Evolutionary conservation across 179 eudicot genomes (phyloP).

Genomic region (Beta macrorhiza): DNA sequence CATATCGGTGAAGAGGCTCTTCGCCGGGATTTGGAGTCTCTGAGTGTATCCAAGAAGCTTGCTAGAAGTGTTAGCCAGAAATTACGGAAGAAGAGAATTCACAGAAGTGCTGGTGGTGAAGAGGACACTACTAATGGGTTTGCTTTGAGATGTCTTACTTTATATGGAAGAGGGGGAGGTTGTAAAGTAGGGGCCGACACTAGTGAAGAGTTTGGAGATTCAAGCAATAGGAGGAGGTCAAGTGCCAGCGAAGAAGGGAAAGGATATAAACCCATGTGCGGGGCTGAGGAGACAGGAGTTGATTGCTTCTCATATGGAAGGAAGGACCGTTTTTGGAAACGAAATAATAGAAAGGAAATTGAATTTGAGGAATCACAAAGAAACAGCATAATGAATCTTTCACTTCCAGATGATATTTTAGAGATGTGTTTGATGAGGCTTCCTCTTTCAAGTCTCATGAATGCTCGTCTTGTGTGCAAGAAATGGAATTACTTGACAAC

Average conservation of each 20-base stretch:
- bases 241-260: conserved; percentile 65
- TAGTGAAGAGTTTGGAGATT: conserved; percentile 61
- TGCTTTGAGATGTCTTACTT: conserved; percentile 64
- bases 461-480: conserved; percentile 91
- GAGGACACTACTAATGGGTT: conserved; percentile 52
- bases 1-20: conserved; percentile 47
- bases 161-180: conserved; percentile 83
- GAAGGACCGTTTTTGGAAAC: conserved; percentile 69
- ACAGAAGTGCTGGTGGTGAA: conserved; percentile 48
- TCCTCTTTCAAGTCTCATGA: conserved; percentile 85
- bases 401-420: conserved; percentile 84
- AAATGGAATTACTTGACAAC: conserved; percentile 80
- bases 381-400: conserved; percentile 42
- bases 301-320: conserved; percentile 78
- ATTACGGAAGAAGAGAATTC: conserved; percentile 53
- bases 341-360: conserved; percentile 43
- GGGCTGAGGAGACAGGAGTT: conserved; percentile 55
- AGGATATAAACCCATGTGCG: conserved; percentile 48
- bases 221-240: conserved; percentile 54
- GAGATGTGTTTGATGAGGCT: conserved; percentile 97
- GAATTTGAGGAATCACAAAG: conserved; percentile 38
- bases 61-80: conserved; percentile 81
- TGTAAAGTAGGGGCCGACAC: conserved; percentile 94
- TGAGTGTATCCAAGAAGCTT: conserved; percentile 74
- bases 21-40: conserved; percentile 57